Base-by-base conservation (phyloP, 495 filamentous ascomycete species). In the Annulohypoxylon bovei region DNA sequence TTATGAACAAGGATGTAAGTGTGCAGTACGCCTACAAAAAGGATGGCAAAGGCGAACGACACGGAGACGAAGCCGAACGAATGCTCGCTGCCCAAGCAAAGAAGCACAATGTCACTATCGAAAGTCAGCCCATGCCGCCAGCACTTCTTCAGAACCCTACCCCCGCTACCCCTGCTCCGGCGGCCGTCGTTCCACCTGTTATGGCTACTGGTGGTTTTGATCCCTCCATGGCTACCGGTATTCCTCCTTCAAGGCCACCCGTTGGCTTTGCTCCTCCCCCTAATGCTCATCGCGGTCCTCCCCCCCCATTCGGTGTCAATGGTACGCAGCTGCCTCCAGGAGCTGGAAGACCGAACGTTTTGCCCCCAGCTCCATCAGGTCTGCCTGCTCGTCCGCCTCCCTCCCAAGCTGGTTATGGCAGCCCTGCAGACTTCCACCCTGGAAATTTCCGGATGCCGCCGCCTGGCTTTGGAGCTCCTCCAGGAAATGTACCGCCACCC, bases 21-120 rank as follows among this genome's bases (percentile, higher is more conserved):
- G 96, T 98, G 42, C 95, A 99, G 77, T 99, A 99, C 79, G 95
- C 95, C 40, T 99, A 97, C 85, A 99, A 99, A 86, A 98, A 98
- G 80, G 96, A 99, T 75, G 95, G 96, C 44, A 97, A 97, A 81
- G 94, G 95, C 66, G 95, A 98, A 81, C 86, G 96, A 27, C 95
- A 99, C 77, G 95, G 95, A 64, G 95, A 99, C 74, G 85, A 94
- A 75, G 95, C 96, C 32, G 95, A 99, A 81, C 87, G 95, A 70
- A 93, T 91, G 87, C 85, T 99, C 54, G 96, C 95, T 46, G 89
- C 91, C 40, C 93, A 97, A 77, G 95, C 94, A 56, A 93, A 94
- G 76, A 94, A 94, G 77, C 93, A 98, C 80, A 97, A 97, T 73
- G 92, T 99, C 58, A 85, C 89, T 18, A 91, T 89, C 39, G 89